Conservation (phyloP, 805 yeast species). For the Candida schatavii region DNA sequence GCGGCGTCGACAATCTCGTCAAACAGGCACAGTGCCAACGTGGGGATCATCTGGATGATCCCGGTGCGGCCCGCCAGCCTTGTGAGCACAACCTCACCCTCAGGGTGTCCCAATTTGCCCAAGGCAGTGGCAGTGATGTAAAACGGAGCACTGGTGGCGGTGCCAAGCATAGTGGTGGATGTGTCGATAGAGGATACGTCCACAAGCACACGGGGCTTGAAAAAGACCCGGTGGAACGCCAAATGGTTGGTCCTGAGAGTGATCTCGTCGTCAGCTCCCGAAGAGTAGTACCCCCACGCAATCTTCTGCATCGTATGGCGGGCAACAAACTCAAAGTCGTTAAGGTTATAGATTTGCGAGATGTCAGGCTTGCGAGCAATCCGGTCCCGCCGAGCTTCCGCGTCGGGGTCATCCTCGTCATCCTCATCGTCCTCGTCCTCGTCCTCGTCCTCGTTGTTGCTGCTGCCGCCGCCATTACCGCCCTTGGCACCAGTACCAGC, state of each 20-base stretch:
- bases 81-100: slow-evolving; percentile 86
- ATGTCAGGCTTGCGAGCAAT: slow-evolving; percentile 31
- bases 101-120: slow-evolving; percentile 89
- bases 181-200: slow-evolving; percentile 76
- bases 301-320: slow-evolving; percentile 25
- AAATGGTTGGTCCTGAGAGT: slow-evolving; percentile 86
- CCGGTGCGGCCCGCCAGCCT: slow-evolving; percentile 72
- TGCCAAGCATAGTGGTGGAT: slow-evolving; percentile 74
- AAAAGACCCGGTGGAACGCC: slow-evolving; percentile 84
- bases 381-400: slow-evolving; percentile 17
- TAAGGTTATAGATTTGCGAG: slow-evolving; percentile 22
- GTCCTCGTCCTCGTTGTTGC: slow-evolving; percentile 15
- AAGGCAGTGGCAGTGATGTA: slow-evolving; percentile 90
- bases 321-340: slow-evolving; percentile 30
- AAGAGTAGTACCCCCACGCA: slow-evolving; percentile 92
- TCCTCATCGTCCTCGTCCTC: slow-evolving; percentile 36
- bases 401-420: slow-evolving; percentile 36
- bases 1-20: slow-evolving; percentile 81
- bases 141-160: slow-evolving; percentile 68
- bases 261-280: slow-evolving; percentile 92
- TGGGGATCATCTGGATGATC: slow-evolving; percentile 86
- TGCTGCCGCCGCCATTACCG: slow-evolving; percentile 9
- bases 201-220: slow-evolving; percentile 78
- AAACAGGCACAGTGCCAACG: slow-evolving; percentile 82
- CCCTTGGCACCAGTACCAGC: slow-evolving; percentile 38